Percentiles rank a stretch among this genome's conserved stretches.
These are phyloP conservation scores for Aeschynomene evenia DNA, from an alignment of 306 rosid species.

Conservation along the genomic window DNA sequence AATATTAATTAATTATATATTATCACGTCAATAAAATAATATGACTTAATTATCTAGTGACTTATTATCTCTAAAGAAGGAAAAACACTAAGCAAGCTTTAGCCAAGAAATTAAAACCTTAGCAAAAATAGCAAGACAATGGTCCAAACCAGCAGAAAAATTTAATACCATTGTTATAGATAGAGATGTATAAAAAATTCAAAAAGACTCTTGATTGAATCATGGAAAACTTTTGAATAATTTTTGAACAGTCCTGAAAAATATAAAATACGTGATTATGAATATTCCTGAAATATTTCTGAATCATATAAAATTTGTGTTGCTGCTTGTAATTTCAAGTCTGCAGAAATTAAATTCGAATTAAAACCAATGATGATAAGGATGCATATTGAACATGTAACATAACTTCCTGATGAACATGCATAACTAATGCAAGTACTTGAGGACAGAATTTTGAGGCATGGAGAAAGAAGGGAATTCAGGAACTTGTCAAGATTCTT, in stretches of 20 bases:
- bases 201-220: background rate
- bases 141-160: background rate
- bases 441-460: background rate
- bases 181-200: background rate
- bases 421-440: background rate
- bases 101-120: background rate
- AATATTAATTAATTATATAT: too few relatives aligned
- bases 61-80: constrained; percentile 1
- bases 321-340: background rate
- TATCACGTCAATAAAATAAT: too few relatives aligned
- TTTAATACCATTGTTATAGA: background rate
- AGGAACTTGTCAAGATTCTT: background rate
- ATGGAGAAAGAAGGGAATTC: background rate
- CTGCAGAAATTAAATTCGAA: too few relatives aligned
- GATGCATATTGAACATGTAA: background rate
- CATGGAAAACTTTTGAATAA: too few relatives aligned
- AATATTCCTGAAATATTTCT: too few relatives aligned
- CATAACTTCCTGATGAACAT: background rate
- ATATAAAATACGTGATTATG: too few relatives aligned
- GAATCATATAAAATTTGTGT: too few relatives aligned
- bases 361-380: background rate
- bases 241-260: too few relatives aligned
- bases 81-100: background rate
- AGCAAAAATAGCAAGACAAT: background rate
- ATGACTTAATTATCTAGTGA: too few relatives aligned